phyloP scores from a whole-genome alignment of 108 stramenopile genomes.

The Skeletonema tropicum region DNA sequence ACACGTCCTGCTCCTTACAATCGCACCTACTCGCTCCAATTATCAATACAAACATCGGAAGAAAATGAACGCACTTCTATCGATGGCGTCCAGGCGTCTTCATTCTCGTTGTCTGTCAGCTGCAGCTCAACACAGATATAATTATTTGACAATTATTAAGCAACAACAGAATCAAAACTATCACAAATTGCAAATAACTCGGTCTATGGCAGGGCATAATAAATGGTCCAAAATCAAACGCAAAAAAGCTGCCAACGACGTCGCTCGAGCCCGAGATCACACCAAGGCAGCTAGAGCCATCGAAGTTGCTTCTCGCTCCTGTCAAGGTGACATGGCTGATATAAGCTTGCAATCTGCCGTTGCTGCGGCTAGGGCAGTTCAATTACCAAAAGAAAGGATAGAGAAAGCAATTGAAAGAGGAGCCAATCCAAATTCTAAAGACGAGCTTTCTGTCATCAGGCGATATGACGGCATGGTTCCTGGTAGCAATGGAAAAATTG shows the following conservation, averaged over 20 bases:
- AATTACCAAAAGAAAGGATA: slow-evolving; percentile 69
- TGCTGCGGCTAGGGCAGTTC: slow-evolving; percentile 62
- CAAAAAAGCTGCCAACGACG: slow-evolving; percentile 78
- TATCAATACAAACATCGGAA: too few species aligned
- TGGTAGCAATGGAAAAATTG: slow-evolving; percentile 53
- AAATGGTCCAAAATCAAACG: slow-evolving; percentile 79
- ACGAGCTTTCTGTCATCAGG: slow-evolving; percentile 46
- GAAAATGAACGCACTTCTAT: neutral
- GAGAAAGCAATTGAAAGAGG: slow-evolving; percentile 69
- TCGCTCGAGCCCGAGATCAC: slow-evolving; percentile 43
- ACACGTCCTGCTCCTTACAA: too few species aligned
- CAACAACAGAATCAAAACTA: neutral
- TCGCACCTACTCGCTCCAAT: too few species aligned
- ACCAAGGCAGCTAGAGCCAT: slow-evolving; percentile 69
- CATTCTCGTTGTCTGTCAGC: neutral
- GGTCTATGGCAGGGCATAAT: slow-evolving; percentile 72
- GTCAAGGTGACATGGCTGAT: slow-evolving; percentile 66
- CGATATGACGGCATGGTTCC: slow-evolving; percentile 77
- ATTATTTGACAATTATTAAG: neutral
- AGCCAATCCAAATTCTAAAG: slow-evolving; percentile 41
- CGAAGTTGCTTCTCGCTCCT: slow-evolving; percentile 55
- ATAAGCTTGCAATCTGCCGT: slow-evolving; percentile 68
- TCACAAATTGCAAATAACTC: slow-evolving; percentile 8
- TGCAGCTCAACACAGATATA: neutral
- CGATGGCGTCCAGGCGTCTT: neutral